Evolutionary conservation across 2,329 filamentous ascomycete species (phyloP).

Genomic region (Seiridium unicorne): DNA sequence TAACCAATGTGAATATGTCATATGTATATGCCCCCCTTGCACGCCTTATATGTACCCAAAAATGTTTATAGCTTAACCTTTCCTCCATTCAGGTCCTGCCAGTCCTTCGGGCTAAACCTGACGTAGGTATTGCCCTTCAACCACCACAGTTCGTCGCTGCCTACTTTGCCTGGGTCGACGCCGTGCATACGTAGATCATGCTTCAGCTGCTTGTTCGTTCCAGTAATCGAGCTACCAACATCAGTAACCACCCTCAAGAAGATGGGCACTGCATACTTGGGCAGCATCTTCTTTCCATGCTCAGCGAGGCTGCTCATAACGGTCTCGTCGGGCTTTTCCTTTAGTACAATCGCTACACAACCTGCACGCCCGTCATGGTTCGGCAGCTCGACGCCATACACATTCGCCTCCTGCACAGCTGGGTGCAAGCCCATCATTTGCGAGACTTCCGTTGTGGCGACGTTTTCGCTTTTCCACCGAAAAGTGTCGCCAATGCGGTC

Average conservation of each 20-base stretch:
- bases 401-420: slow-evolving; percentile 73
- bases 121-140: slow-evolving; percentile 65
- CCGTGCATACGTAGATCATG: slow-evolving; percentile 69
- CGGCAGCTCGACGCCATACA: slow-evolving; percentile 79
- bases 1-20: not conserved
- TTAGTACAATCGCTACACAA: slow-evolving; percentile 69
- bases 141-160: slow-evolving; percentile 58
- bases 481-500: slow-evolving; percentile 80
- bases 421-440: slow-evolving; percentile 68
- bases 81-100: slow-evolving; percentile 65
- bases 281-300: slow-evolving; percentile 58
- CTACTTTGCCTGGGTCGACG: slow-evolving; percentile 61
- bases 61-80: slow-evolving; percentile 63
- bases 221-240: slow-evolving; percentile 63
- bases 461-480: slow-evolving; percentile 81
- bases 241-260: slow-evolving; percentile 69
- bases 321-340: slow-evolving; percentile 38
- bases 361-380: slow-evolving; percentile 82
- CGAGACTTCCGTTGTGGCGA: slow-evolving; percentile 80
- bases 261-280: slow-evolving; percentile 72
- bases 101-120: slow-evolving; percentile 65
- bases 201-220: slow-evolving; percentile 90
- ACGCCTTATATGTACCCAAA: not conserved
- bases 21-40: not conserved
- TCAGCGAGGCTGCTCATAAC: slow-evolving; percentile 58